Conservation (phyloP, 176 grass and related monocot genomes). For the Alopecurus myosuroides region DNA sequence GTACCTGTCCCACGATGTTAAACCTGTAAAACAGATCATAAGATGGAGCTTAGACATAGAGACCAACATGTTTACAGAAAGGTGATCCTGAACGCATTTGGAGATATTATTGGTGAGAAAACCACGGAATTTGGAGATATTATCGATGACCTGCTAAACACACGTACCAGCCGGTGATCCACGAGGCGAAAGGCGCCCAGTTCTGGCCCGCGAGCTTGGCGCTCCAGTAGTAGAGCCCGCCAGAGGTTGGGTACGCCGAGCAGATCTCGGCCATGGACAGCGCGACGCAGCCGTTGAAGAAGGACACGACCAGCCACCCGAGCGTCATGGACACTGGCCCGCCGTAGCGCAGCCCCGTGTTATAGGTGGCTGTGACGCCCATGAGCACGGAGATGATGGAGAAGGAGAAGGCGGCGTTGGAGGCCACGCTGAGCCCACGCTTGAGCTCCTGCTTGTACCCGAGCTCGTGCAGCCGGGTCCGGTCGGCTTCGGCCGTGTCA, state of each 20-base stretch:
- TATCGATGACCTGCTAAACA: too few relatives aligned
- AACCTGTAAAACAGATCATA: background rate
- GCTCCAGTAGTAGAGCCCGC: constrained; percentile 94
- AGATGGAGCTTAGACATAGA: background rate
- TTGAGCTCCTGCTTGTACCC: constrained; percentile 84
- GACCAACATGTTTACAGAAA: too few relatives aligned
- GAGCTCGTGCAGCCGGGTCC: constrained; percentile 38
- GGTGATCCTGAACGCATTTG: too few relatives aligned
- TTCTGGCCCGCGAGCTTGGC: constrained; percentile 63
- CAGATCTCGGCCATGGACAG: constrained; percentile 93
- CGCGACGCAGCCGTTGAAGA: constrained; percentile 47
- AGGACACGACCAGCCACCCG: constrained; percentile 39
- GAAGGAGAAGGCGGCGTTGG: constrained; percentile 44
- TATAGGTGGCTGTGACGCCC: constrained; percentile 55
- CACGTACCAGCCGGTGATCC: constrained; percentile 75
- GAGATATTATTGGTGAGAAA: too few relatives aligned
- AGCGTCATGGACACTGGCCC: constrained; percentile 58
- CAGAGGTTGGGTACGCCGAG: constrained; percentile 81
- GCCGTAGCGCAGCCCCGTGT: constrained; percentile 69
- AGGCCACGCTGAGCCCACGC: constrained; percentile 30
- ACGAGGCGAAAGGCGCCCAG: constrained; percentile 68
- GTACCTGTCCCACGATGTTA: constrained; percentile 43
- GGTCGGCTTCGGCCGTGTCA: constrained; percentile 22
- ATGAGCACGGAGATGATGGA: constrained; percentile 59
- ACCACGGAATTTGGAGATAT: too few relatives aligned